Evolutionary conservation across 495 filamentous ascomycete species (phyloP), one percentile per base, ranked within the genome.

Genomic region (Penicilliopsis zonata): DNA sequence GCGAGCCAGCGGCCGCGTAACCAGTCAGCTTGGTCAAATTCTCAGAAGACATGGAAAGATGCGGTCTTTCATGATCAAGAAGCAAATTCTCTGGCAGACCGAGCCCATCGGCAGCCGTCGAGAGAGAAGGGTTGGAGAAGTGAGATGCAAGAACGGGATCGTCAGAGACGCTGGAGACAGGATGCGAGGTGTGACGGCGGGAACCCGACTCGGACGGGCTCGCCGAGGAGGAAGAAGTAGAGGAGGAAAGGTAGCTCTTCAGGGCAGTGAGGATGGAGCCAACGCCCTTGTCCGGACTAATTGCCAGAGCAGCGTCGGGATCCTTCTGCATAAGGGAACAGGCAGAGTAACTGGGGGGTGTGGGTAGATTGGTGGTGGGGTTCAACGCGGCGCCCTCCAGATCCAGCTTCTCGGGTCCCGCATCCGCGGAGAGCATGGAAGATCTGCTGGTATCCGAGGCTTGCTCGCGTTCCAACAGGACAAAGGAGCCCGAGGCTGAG

Each of bases 21-120:
- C 74, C 61, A 72, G 86, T 94, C 80, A 93, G 86, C 84, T 78
- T 86, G 65, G 72, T 79, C 51, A 80, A 68, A 54, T 79, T 74
- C 59, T 78, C 73, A 61, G 71, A 67, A 56, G 69, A 68, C 49
- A 63, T 57, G 42, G 64, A 65, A 38, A 57, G 51, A 55, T 50
- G 55, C 46, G 44, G 60, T 47, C 59, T 60, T 61, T 60, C 67
- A 54, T 61, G 62, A 52, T 59, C 65, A 53, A 62, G 51, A 49
- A 59, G 52, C 45, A 62, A 61, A 54, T 54, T 43, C 50, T 59
- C 66, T 43, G 71, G 63, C 51, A 71, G 70, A 57, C 51, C 68
- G 28, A 71, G 61, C 37, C 69, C 59, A 49, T 74, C 73, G 48
- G 66, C 60, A 36, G 68, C 46, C 51, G 54, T 47, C 55, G 61